Evolutionary conservation across 2,329 filamentous ascomycete genomes (phyloP).

Genomic region (Beauveria asiatica): DNA sequence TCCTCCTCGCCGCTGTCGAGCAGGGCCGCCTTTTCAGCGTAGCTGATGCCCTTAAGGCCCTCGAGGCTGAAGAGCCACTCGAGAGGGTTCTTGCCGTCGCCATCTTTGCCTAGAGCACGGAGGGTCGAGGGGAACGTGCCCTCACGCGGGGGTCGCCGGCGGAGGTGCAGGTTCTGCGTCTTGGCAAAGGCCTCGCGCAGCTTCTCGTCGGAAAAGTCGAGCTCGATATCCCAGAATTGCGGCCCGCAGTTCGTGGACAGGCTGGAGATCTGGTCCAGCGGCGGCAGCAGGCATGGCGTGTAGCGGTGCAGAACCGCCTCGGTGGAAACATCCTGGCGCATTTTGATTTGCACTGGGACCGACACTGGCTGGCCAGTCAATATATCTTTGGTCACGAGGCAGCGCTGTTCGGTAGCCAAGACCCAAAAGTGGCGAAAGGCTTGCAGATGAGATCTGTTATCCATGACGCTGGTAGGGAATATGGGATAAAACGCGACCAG

Average conservation of each 20-base stretch:
- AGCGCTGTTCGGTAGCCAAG: conserved; percentile 80
- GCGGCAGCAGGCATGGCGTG: conserved; percentile 55
- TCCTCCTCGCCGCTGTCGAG: conserved; percentile 44
- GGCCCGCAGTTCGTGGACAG: conserved; percentile 54
- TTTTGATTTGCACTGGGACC: conserved; percentile 58
- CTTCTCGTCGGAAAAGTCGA: conserved; percentile 62
- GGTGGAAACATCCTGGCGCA: conserved; percentile 36
- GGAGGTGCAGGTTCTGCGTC: conserved; percentile 67
- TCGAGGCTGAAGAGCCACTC: conserved; percentile 67
- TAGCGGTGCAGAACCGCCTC: conserved; percentile 33
- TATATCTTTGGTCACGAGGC: conserved; percentile 78
- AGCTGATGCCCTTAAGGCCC: conserved; percentile 44
- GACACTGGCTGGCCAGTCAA: conserved; percentile 73
- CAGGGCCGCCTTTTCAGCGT: conserved; percentile 58
- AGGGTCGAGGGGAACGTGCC: conserved; percentile 66
- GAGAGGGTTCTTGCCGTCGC: conserved; percentile 39
- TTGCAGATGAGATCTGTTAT: conserved; percentile 91
- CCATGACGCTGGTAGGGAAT: conserved; percentile 80
- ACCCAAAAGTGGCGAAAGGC: conserved; percentile 98
- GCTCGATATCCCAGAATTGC: conserved; percentile 70
- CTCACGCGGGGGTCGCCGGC: conserved; percentile 60
- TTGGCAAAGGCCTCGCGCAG: conserved; percentile 54
- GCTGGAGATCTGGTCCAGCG: conserved; percentile 52
- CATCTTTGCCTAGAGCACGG: conserved; percentile 53
- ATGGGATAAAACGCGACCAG: conserved; percentile 91